phyloP scores from a whole-genome alignment of 2,329 filamentous ascomycete genomes.

The Cladosporium sp. region DNA sequence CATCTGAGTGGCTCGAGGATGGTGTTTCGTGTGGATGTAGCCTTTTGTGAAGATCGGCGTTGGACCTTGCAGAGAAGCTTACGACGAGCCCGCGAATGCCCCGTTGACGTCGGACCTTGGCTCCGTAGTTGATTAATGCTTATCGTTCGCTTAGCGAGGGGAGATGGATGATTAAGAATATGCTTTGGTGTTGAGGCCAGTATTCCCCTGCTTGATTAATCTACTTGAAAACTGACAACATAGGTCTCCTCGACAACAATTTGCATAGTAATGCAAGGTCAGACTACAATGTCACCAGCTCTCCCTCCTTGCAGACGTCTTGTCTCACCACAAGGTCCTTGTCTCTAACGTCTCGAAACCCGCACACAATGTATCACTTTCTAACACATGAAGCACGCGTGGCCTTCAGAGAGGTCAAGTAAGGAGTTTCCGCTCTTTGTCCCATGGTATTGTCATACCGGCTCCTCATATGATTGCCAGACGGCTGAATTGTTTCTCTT shows the following conservation, averaged over 20 bases:
- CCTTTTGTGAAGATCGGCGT: conserved; percentile 13
- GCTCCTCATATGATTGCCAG: not conserved
- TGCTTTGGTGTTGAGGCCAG: not conserved
- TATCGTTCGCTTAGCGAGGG: not conserved
- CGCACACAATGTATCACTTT: not conserved
- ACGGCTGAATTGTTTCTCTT: not conserved
- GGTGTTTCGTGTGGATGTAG: conserved; percentile 5
- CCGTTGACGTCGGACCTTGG: not conserved
- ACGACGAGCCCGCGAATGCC: conserved; percentile 9
- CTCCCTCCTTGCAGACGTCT: not conserved
- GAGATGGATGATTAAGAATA: not conserved
- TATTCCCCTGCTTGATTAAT: not conserved
- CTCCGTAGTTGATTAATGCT: not conserved
- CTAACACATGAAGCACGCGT: conserved; percentile 1
- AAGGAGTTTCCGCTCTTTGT: not conserved
- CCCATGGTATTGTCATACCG: not conserved
- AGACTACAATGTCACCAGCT: not conserved
- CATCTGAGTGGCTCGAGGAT: not conserved
- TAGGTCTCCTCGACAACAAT: not conserved
- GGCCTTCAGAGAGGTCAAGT: not conserved
- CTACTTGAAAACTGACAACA: not conserved
- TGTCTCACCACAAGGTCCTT: not conserved
- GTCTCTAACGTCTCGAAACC: not conserved
- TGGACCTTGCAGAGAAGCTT: conserved; percentile 15
- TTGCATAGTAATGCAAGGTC: not conserved